Evolutionary conservation across 2,329 filamentous ascomycete species (phyloP).

Genomic region (Fusarium camptoceras): DNA sequence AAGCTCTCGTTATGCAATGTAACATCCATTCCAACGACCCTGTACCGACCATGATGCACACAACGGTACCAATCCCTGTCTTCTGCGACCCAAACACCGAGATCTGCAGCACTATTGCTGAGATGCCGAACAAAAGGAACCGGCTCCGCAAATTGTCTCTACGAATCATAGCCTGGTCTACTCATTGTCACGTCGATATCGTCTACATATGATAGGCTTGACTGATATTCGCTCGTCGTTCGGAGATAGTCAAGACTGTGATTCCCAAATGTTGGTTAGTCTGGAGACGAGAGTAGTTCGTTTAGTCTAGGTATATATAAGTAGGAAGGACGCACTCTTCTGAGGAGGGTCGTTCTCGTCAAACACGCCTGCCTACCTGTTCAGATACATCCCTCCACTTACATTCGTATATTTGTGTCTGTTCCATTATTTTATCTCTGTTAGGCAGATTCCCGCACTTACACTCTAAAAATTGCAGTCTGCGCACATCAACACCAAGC

Average conservation of each 20-base stretch:
- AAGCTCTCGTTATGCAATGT: conserved; percentile 3
- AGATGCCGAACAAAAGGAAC: conserved; percentile 19
- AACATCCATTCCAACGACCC: conserved; percentile 1
- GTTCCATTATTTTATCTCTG: not conserved
- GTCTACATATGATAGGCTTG: conserved; percentile 16
- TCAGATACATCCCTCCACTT: not conserved
- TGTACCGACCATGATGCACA: not conserved
- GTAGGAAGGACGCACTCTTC: not conserved
- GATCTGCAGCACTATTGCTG: conserved; percentile 27
- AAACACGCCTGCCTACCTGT: conserved; percentile 15
- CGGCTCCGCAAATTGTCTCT: not conserved
- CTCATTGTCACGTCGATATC: conserved; percentile 2
- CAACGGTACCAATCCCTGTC: conserved; percentile 7
- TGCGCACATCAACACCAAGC: not conserved
- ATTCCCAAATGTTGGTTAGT: conserved; percentile 30
- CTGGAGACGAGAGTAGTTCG: not conserved
- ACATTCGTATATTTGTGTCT: not conserved
- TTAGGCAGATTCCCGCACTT: not conserved
- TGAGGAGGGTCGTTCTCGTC: not conserved
- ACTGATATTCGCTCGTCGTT: conserved; percentile 13
- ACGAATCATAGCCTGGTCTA: not conserved
- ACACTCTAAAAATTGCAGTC: not conserved
- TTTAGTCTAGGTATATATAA: conserved; percentile 34
- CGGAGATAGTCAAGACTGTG: conserved; percentile 31
- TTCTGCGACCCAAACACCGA: conserved; percentile 22